phyloP scores from a whole-genome alignment of 2,329 filamentous ascomycete genomes.

The Dactylellina parvicollis region DNA sequence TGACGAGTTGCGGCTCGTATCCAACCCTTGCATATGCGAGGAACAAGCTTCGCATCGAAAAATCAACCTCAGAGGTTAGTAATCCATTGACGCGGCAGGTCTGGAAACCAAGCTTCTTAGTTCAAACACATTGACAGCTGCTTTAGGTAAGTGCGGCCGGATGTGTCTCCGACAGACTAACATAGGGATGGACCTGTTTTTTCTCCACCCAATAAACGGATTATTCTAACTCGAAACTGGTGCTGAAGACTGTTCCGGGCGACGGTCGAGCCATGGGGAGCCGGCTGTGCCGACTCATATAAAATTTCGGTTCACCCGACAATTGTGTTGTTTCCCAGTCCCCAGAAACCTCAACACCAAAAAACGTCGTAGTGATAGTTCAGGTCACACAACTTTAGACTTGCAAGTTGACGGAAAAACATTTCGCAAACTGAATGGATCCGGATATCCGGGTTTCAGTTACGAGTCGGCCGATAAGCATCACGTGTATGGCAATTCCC shows the following conservation, averaged over 20 bases:
- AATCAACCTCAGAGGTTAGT: constrained; percentile 10
- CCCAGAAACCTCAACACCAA: not conserved
- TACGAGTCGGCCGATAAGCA: not conserved
- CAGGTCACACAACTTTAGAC: no score
- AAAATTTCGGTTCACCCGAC: constrained; percentile 27
- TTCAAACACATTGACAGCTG: no score
- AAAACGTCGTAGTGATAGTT: no score
- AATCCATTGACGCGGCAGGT: constrained; percentile 13
- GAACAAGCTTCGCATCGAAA: not conserved
- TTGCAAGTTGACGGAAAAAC: no score
- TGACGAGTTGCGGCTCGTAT: not conserved
- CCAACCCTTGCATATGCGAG: constrained; percentile 1
- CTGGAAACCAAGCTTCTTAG: not conserved
- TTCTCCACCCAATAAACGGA: no score
- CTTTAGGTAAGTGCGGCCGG: constrained; percentile 12
- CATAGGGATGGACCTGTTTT: not conserved
- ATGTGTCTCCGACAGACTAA: constrained; percentile 12
- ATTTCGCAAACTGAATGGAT: no score
- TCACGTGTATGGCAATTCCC: not conserved
- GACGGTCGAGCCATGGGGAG: no score
- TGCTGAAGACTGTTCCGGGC: not conserved
- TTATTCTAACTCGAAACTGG: no score
- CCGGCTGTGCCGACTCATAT: constrained; percentile 20
- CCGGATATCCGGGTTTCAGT: no score
- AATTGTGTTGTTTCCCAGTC: constrained; percentile 24